Evolutionary conservation across 352 stramenopile genomes (phyloP), one percentile per base, ranked within the genome.

Genomic region (Pelagophyceae sp.): DNA sequence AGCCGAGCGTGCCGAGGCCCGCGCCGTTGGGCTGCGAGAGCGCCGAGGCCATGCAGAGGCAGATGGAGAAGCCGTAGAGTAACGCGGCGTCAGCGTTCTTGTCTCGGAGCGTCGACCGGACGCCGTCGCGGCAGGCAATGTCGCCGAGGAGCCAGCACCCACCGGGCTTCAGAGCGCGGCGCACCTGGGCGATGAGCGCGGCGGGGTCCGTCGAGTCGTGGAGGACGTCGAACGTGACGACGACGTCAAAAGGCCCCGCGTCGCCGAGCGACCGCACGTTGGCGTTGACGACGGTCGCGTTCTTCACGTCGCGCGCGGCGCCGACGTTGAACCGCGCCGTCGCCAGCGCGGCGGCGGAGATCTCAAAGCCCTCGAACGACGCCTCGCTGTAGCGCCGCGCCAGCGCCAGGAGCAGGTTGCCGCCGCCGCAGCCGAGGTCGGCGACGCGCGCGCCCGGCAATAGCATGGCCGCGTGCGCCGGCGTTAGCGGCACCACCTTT

Each of bases 341-440:
- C 0, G 70, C 51, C 5, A 80, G 50, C n/a, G 77, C 71, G 32
- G 67, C 33, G 31, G 74, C n/a, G 33, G 38, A 75, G 2, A 79
- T 54, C 38, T 81, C 78, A 76, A 65, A 81, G 1, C 72, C 78
- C 58, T 79, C 20, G 71, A 81, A 38, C 6, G 15, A 31, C 29
- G 58, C 69, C 20, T 76, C 69, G 0, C 72, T 72, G 70, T 71
- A 81, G 5, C 50, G 31, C 61, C 72, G 74, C 25, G 78, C 78
- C 25, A 82, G 50, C 1, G 76, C 63, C 20, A 82, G 3, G 27
- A 77, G 20, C 23, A 80, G 35, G 61, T 80, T 80, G 70, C 78
- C 78, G 67, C 61, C 75, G 25, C 78, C 78, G 51, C 78, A 82
- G 77, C 78, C 78, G 40, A 82, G 60, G 75, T 82, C 78, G 0